Percentiles rank a stretch among this genome's conserved stretches.
Evolutionary conservation across 2,329 filamentous ascomycete species (phyloP).

Genomic region (Pseudocercospora crystallina): DNA sequence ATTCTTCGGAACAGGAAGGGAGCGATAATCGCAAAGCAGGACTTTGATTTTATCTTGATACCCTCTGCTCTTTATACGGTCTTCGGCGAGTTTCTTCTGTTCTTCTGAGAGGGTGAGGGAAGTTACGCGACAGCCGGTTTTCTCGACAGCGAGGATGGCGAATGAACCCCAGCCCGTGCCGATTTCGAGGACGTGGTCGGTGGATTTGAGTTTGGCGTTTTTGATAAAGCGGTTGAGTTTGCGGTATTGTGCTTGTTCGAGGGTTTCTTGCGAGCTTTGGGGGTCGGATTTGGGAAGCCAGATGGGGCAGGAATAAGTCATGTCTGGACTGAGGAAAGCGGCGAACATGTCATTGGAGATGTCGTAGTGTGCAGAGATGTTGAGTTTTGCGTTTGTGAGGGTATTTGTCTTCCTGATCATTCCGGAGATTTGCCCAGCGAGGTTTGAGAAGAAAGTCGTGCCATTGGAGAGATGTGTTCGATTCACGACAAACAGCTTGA

Average conservation of each 20-base stretch:
- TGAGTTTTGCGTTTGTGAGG: slow-evolving; percentile 57
- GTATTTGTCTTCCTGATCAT: slow-evolving; percentile 51
- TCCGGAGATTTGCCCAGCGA: slow-evolving; percentile 59
- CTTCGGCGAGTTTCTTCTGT: slow-evolving; percentile 67
- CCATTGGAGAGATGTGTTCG: slow-evolving; percentile 61
- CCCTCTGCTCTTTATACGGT: slow-evolving; percentile 62
- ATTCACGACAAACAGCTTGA: slow-evolving; percentile 67
- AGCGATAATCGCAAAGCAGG: slow-evolving; percentile 67
- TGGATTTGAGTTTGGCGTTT: slow-evolving; percentile 61
- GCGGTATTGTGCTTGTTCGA: slow-evolving; percentile 66
- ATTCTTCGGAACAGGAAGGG: slow-evolving; percentile 51
- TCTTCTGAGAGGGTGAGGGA: slow-evolving; percentile 67
- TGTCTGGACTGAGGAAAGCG: slow-evolving; percentile 70
- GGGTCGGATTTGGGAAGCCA: slow-evolving; percentile 54
- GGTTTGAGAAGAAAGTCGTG: slow-evolving; percentile 60
- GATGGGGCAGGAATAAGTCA: slow-evolving; percentile 73
- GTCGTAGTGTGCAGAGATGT: slow-evolving; percentile 72
- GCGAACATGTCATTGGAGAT: slow-evolving; percentile 76
- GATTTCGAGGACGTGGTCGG: slow-evolving; percentile 72
- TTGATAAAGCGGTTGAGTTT: slow-evolving; percentile 67
- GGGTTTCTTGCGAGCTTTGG: slow-evolving; percentile 51
- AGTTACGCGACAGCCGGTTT: slow-evolving; percentile 68
- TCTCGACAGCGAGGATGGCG: slow-evolving; percentile 66
- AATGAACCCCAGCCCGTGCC: slow-evolving; percentile 76
- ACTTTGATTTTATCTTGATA: slow-evolving; percentile 63